Conservation (phyloP, 306 rosid species). For the Datisca glomerata region DNA sequence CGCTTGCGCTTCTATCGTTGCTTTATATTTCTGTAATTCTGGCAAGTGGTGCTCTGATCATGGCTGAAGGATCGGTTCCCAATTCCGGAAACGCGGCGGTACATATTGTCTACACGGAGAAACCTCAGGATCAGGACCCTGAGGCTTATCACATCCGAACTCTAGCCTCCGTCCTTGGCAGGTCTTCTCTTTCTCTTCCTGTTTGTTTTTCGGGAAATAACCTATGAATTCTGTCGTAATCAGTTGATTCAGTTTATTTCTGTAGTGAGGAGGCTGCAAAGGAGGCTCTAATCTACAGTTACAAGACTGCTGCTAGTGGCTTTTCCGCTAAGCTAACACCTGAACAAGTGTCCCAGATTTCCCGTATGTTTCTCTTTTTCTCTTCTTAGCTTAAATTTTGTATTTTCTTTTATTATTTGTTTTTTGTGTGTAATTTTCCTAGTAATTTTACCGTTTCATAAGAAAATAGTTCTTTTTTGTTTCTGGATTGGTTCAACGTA, state of each 20-base stretch:
- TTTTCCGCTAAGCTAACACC: constrained; percentile 93
- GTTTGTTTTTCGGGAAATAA: too few relatives aligned
- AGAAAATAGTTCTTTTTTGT: too few relatives aligned
- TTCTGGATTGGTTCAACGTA: too few relatives aligned
- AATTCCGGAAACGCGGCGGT: constrained; percentile 25
- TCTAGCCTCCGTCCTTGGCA: constrained; percentile 78
- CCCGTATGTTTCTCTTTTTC: constrained; percentile 24
- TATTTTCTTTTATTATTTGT: too few relatives aligned
- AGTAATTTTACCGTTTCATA: too few relatives aligned
- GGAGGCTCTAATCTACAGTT: constrained; percentile 78
- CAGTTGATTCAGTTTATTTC: too few relatives aligned
- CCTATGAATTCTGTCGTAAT: too few relatives aligned
- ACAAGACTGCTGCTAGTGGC: constrained; percentile 81
- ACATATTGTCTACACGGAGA: constrained; percentile 76
- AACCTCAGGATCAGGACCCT: constrained; percentile 47
- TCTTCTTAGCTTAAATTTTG: too few relatives aligned
- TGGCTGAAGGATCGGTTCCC: constrained; percentile 40
- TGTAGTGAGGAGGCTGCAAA: constrained; percentile 83
- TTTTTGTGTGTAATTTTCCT: too few relatives aligned
- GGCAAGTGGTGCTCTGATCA: neutral
- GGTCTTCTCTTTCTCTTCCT: constrained; percentile 22
- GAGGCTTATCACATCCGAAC: constrained; percentile 76
- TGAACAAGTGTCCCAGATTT: constrained; percentile 32
- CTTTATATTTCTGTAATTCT: neutral
- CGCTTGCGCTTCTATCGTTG: too few relatives aligned